Evolutionary conservation across 2,329 filamentous ascomycete species (phyloP).

Genomic region (Bertia moriformis): DNA sequence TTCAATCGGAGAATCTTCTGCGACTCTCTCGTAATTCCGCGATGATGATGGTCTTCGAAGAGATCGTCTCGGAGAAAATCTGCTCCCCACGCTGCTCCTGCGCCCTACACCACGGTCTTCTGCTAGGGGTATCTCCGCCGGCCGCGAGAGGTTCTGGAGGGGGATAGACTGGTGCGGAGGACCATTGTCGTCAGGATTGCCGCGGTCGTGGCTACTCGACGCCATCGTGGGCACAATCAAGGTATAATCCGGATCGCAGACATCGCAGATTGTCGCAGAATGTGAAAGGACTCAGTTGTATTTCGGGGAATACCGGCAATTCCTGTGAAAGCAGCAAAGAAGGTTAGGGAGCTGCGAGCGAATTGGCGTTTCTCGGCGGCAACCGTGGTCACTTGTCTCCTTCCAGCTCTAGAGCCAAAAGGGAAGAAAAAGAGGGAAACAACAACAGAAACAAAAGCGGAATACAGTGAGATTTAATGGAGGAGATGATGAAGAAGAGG

Average conservation of each 20-base stretch:
- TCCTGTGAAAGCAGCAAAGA: too few relatives aligned
- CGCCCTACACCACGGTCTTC: not conserved
- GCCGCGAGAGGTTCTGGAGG: not conserved
- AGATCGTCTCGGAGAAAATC: not conserved
- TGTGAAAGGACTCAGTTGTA: too few relatives aligned
- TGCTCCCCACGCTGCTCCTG: not conserved
- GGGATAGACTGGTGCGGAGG: not conserved
- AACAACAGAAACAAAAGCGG: too few relatives aligned
- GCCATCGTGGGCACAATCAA: slow-evolving; percentile 1
- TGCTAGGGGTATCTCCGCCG: too few relatives aligned
- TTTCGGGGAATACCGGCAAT: too few relatives aligned
- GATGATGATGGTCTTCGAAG: not conserved
- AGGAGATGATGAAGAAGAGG: too few relatives aligned
- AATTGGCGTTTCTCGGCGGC: too few relatives aligned
- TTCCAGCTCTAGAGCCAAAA: too few relatives aligned
- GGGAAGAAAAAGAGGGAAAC: too few relatives aligned
- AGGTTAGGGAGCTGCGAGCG: too few relatives aligned
- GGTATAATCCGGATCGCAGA: not conserved
- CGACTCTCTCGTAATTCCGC: not conserved
- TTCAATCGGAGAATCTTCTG: not conserved
- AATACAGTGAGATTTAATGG: too few relatives aligned
- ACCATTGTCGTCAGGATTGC: not conserved
- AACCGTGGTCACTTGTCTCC: too few relatives aligned
- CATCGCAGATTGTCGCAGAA: not conserved
- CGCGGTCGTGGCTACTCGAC: not conserved